Evolutionary conservation across 129 eudicot genomes (phyloP), one percentile per base, ranked within the genome.

Genomic region (Tagetes erecta): DNA sequence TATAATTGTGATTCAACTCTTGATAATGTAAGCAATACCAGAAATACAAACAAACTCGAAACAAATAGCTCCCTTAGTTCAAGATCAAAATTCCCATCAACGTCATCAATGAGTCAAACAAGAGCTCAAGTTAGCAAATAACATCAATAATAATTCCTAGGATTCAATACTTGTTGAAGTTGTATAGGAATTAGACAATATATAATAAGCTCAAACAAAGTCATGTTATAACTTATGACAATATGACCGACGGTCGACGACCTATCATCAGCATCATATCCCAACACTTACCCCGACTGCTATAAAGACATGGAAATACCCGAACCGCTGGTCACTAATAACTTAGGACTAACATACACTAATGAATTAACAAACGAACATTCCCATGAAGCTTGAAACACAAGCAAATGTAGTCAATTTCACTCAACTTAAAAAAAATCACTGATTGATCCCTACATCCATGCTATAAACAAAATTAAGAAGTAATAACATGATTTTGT

Each of bases 61-160:
- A 62, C 70, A 64, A 36, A 40, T 8, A 64, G 50, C 40, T 40
- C 73, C 58, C 31, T 47, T 46, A 40, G 46, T 33, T 34, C 73
- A 47, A 46, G 30, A 6, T 68, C 12, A 11, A 68, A 31, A 40
- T 47, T 44, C 53, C 71, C 56, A 45, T 45, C 20, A 64, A 64
- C 20, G 34, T 35, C 9, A 67, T 42, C 71, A 14, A 41, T 47
- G 12, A 47, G 10, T 34, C 13, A 62, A 62, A 62, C 44, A 62
- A 62, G 67, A 62, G 45, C 30, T 62, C 9, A 62, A 62, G 30
- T 36, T 62, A 62, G 27, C 42, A 62, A 4, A 36, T 36, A 62
- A 36, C 31, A 62, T 36, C 9, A 36, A 44, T 36, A 36, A 44
- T 36, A 1, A 5, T 36, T 64, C 42, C 37, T 31, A 41, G 50